A percentile compares a stretch with the other conserved stretches of the same genome.
These are phyloP conservation scores for Trichoderma parareesei DNA, from an alignment of 495 filamentous ascomycete species.

Conservation along the genomic window DNA sequence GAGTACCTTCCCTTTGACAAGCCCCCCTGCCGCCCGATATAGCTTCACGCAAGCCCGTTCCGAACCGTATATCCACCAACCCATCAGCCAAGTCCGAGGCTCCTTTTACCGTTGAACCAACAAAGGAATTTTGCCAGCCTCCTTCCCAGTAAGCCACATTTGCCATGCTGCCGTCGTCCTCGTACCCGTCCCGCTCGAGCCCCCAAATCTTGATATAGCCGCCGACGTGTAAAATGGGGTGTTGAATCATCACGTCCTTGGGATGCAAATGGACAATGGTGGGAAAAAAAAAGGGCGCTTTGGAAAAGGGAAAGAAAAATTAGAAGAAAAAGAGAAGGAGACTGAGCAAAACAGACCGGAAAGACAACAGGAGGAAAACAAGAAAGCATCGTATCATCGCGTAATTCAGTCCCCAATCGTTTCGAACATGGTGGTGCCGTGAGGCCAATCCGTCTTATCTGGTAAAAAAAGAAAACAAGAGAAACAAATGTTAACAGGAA, in stretches of 20 bases:
- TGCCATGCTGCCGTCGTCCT: not conserved
- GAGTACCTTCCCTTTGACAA: not conserved
- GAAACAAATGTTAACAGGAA: not conserved
- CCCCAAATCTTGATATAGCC: not conserved
- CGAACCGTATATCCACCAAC: not conserved
- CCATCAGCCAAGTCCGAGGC: not conserved
- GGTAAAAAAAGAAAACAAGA: not conserved
- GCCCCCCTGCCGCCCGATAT: not conserved
- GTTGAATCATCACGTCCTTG: too few relatives aligned
- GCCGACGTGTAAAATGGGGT: too few relatives aligned
- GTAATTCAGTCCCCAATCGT: constrained; percentile 7
- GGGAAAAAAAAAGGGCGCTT: not conserved
- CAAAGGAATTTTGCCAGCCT: constrained; percentile 2
- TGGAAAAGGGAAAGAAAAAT: not conserved
- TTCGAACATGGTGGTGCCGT: constrained; percentile 2
- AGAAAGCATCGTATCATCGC: not conserved
- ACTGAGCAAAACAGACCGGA: not conserved
- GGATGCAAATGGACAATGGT: too few relatives aligned
- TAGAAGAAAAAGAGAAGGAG: not conserved
- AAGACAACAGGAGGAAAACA: not conserved
- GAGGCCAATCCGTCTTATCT: constrained; percentile 9
- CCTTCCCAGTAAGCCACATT: not conserved
- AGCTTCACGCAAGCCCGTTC: not conserved
- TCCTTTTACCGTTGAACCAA: not conserved
- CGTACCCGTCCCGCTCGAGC: not conserved